A percentile compares a stretch with the other conserved stretches of the same genome.
Conservation (phyloP, 2,329 filamentous ascomycete genomes). For the Epichloe aotearoae region DNA sequence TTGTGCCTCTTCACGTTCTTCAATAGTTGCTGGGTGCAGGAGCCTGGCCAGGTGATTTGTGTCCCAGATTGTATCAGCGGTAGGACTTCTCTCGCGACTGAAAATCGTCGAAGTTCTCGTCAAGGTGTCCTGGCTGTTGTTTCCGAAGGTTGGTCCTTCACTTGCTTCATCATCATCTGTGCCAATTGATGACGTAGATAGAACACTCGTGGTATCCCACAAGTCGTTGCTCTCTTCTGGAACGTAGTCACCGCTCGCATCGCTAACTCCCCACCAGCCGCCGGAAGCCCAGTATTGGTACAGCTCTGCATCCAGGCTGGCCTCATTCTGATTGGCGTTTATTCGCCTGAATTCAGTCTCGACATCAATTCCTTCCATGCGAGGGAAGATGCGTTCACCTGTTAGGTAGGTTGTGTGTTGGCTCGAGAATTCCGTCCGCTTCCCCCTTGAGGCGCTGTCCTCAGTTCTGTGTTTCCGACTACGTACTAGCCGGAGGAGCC, state of each 20-base stretch:
- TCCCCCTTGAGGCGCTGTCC: background rate
- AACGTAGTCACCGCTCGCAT: slow-evolving; percentile 67
- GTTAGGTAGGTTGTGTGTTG: slow-evolving; percentile 12
- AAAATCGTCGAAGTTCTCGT: slow-evolving; percentile 47
- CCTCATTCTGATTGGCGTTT: slow-evolving; percentile 36
- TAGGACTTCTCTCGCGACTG: slow-evolving; percentile 41
- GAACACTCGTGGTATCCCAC: slow-evolving; percentile 66
- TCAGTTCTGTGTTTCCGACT: slow-evolving; percentile 5
- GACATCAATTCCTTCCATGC: slow-evolving; percentile 58
- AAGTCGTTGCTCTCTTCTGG: slow-evolving; percentile 41
- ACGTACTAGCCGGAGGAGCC: slow-evolving; percentile 42
- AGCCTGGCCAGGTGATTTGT: slow-evolving; percentile 62
- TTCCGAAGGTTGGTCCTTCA: slow-evolving; percentile 32
- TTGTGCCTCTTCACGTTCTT: slow-evolving; percentile 69
- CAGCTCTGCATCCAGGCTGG: slow-evolving; percentile 56
- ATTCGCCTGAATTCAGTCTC: slow-evolving; percentile 63
- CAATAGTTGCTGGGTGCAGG: slow-evolving; percentile 63
- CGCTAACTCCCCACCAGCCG: slow-evolving; percentile 73
- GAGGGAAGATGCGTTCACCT: slow-evolving; percentile 41
- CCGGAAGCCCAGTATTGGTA: slow-evolving; percentile 78
- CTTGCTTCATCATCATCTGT: slow-evolving; percentile 26
- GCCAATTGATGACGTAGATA: slow-evolving; percentile 42
- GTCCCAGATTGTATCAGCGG: slow-evolving; percentile 49
- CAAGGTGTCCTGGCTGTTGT: slow-evolving; percentile 53
- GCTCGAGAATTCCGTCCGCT: background rate